Evolutionary conservation across 331 rosid species (phyloP).

Genomic region (Dryas integrifolia): DNA sequence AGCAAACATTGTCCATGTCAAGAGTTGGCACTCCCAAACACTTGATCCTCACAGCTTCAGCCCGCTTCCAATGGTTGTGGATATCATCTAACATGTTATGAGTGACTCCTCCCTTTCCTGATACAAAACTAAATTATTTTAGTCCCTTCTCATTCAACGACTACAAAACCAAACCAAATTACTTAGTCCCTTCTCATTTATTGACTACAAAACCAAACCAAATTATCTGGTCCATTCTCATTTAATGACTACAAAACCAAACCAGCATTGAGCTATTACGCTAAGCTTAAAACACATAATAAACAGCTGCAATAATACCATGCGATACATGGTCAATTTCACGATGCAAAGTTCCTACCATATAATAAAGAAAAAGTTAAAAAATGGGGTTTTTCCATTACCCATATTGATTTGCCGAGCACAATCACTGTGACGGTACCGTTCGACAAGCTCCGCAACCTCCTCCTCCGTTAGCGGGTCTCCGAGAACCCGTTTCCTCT

Average conservation of each 20-base stretch:
- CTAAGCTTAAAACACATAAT: neutral
- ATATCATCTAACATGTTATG: conserved; percentile 89
- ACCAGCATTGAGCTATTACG: neutral
- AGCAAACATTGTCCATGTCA: conserved; percentile 86
- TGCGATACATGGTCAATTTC: neutral
- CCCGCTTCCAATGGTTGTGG: conserved; percentile 89
- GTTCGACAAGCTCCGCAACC: conserved; percentile 73
- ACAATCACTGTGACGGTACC: conserved; percentile 79
- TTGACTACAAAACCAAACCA: conserved; percentile 19
- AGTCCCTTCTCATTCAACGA: conserved; percentile 2
- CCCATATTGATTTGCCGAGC: conserved; percentile 82
- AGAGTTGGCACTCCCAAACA: conserved; percentile 94
- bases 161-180: neutral
- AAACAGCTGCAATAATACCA: neutral
- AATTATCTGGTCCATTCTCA: conserved; percentile 14
- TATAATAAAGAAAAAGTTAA: neutral
- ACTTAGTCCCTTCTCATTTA: neutral
- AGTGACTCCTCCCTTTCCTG: conserved; percentile 88
- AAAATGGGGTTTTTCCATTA: conserved; percentile 12
- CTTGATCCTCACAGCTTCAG: conserved; percentile 94
- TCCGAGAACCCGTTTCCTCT: conserved; percentile 60
- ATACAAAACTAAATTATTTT: conserved; percentile 27
- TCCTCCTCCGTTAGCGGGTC: conserved; percentile 69
- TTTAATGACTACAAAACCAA: neutral
- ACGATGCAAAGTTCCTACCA: no score